phyloP scores from a whole-genome alignment of 805 yeast genomes.

The Cyberlindnera xylosilytica region DNA sequence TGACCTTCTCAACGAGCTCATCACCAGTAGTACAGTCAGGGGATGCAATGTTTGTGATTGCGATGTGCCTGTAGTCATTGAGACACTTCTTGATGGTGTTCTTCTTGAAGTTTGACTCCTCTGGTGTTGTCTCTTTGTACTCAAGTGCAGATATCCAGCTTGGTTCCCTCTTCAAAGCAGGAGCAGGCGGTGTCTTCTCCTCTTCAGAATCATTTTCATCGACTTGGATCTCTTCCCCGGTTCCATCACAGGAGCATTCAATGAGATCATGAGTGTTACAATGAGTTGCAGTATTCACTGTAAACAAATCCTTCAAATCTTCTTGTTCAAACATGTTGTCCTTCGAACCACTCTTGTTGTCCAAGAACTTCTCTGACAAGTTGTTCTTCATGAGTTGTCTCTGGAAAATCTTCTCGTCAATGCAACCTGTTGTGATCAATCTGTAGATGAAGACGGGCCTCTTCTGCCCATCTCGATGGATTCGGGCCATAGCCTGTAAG shows the following conservation, averaged over 20 bases:
- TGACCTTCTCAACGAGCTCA: slow-evolving; percentile 30
- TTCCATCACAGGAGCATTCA: slow-evolving; percentile 59
- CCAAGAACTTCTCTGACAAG: slow-evolving; percentile 70
- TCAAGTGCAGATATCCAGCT: slow-evolving; percentile 25
- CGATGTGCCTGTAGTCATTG: slow-evolving; percentile 58
- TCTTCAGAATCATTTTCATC: slow-evolving; percentile 25
- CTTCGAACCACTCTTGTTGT: slow-evolving; percentile 38
- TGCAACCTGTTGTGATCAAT: slow-evolving; percentile 80
- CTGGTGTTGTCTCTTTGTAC: slow-evolving; percentile 9
- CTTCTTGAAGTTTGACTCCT: slow-evolving; percentile 27
- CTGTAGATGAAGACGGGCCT: slow-evolving; percentile 79
- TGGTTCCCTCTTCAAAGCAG: slow-evolving; percentile 7
- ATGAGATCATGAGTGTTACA: slow-evolving; percentile 80
- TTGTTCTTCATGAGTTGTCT: slow-evolving; percentile 84
- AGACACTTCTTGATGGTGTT: slow-evolving; percentile 56
- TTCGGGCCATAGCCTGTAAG: slow-evolving; percentile 91
- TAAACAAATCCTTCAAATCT: slow-evolving; percentile 75
- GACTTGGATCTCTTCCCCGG: slow-evolving; percentile 36
- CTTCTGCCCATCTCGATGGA: slow-evolving; percentile 91
- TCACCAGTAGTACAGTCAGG: slow-evolving; percentile 29
- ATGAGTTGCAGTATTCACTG: slow-evolving; percentile 43
- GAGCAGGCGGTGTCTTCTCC: slow-evolving; percentile 10
- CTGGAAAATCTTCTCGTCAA: slow-evolving; percentile 92
- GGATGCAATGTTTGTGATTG: slow-evolving; percentile 36
- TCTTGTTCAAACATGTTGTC: slow-evolving; percentile 65